Conservation (phyloP, 2,329 filamentous ascomycete species). For the Ophiocordyceps camponoti-leonardi region DNA sequence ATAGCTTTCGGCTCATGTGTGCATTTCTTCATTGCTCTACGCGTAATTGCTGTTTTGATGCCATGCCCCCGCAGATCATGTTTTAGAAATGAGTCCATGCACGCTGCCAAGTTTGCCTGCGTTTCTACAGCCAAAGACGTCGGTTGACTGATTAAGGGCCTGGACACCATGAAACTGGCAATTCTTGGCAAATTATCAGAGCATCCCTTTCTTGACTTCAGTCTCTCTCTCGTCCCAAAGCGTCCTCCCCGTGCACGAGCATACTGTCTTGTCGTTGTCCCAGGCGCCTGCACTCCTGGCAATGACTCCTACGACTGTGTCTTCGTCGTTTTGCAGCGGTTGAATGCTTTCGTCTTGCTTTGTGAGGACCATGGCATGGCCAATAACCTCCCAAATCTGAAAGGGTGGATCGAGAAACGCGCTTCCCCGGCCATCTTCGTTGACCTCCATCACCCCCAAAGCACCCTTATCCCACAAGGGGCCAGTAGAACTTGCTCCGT, state of each 20-base stretch:
- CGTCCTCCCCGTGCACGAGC: slow-evolving; percentile 93
- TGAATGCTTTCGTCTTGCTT: slow-evolving; percentile 34
- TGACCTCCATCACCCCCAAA: slow-evolving; percentile 62
- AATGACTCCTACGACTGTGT: slow-evolving; percentile 85
- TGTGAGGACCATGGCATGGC: slow-evolving; percentile 76
- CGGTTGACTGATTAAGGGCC: neutral
- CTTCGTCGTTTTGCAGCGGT: slow-evolving; percentile 54
- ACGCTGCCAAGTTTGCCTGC: neutral
- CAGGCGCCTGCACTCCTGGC: slow-evolving; percentile 93
- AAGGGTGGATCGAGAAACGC: slow-evolving; percentile 69
- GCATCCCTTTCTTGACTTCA: slow-evolving; percentile 78
- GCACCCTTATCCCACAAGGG: slow-evolving; percentile 56
- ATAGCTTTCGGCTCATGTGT: neutral
- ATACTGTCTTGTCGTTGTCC: slow-evolving; percentile 98
- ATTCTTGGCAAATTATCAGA: slow-evolving; percentile 29
- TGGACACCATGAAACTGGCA: neutral
- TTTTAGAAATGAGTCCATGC: neutral
- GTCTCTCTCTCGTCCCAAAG: slow-evolving; percentile 94
- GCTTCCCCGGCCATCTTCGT: slow-evolving; percentile 56
- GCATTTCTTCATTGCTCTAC: neutral
- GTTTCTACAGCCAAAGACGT: too few species aligned
- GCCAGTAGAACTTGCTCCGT: slow-evolving; percentile 68
- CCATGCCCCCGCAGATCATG: neutral
- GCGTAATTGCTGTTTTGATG: neutral
- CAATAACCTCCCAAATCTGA: slow-evolving; percentile 92